phyloP scores from a whole-genome alignment of 228 moss, liverwort and hornwort species.

The Sphagnum magellanicum region DNA sequence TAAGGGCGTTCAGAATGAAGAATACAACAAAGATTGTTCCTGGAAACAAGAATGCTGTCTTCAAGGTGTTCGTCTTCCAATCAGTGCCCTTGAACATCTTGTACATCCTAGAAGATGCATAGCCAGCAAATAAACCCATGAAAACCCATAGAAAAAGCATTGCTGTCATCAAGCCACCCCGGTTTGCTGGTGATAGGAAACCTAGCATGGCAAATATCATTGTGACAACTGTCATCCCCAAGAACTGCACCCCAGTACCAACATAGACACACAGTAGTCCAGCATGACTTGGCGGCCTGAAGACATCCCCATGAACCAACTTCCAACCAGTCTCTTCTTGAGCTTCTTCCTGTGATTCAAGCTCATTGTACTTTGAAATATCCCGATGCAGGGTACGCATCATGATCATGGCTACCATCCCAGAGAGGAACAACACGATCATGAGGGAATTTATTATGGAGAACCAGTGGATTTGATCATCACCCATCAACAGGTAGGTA shows the following conservation, averaged over 20 bases:
- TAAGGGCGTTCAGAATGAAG: slow-evolving; percentile 79
- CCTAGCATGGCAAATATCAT: slow-evolving; percentile 95
- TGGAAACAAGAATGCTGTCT: slow-evolving; percentile 92
- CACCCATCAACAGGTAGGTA: slow-evolving; percentile 85
- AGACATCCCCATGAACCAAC: slow-evolving; percentile 92
- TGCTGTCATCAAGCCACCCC: slow-evolving; percentile 96
- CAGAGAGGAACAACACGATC: slow-evolving; percentile 97
- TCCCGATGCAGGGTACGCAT: slow-evolving; percentile 98
- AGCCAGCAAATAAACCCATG: slow-evolving; percentile 96
- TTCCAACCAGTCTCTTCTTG: slow-evolving; percentile 99
- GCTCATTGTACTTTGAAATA: slow-evolving; percentile 92
- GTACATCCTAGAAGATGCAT: slow-evolving; percentile 82
- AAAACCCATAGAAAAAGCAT: slow-evolving; percentile 99
- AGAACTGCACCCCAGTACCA: slow-evolving; percentile 90
- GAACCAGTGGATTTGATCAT: slow-evolving; percentile 99
- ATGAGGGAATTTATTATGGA: slow-evolving; percentile 98
- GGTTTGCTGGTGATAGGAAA: slow-evolving; percentile 96
- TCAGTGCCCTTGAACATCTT: slow-evolving; percentile 93
- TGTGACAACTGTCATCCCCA: slow-evolving; percentile 93
- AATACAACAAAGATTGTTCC: slow-evolving; percentile 73
- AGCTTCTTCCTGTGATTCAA: slow-evolving; percentile 93
- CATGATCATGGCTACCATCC: slow-evolving; percentile 99
- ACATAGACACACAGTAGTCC: slow-evolving; percentile 87
- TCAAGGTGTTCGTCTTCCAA: slow-evolving; percentile 91
- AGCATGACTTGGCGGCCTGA: slow-evolving; percentile 68